Evolutionary conservation across 306 rosid species (phyloP).

Genomic region (Elaeagnus macrophylla): DNA sequence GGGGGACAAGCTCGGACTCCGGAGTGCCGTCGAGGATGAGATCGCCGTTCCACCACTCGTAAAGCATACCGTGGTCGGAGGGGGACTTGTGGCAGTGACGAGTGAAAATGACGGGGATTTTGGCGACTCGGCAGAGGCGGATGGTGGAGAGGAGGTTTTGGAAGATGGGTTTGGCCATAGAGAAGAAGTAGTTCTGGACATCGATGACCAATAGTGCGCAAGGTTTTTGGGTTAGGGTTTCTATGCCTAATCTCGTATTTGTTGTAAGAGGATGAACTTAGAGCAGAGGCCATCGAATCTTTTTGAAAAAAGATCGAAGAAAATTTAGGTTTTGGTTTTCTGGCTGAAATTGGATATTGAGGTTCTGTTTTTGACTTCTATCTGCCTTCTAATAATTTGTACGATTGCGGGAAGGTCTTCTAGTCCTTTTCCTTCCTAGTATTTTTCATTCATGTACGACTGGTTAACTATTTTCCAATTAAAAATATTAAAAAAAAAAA

Average conservation of each 20-base stretch:
- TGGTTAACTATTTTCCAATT: too few species aligned
- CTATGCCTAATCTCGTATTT: slow-evolving; percentile 44
- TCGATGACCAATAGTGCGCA: slow-evolving; percentile 57
- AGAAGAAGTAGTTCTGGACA: slow-evolving; percentile 48
- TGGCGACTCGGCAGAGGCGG: slow-evolving; percentile 44
- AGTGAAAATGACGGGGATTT: slow-evolving; percentile 61
- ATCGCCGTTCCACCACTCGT: slow-evolving; percentile 67
- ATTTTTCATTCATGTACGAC: too few species aligned
- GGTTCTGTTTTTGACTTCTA: too few species aligned
- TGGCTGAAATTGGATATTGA: too few species aligned
- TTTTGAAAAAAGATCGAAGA: too few species aligned
- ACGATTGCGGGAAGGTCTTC: too few species aligned
- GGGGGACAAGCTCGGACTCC: slow-evolving; percentile 37
- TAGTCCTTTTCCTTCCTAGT: too few species aligned
- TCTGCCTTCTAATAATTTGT: too few species aligned
- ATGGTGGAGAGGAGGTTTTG: slow-evolving; percentile 48
- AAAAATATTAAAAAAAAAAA: too few species aligned
- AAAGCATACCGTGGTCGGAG: slow-evolving; percentile 38
- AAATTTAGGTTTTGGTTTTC: too few species aligned
- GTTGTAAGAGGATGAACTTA: slow-evolving; percentile 15
- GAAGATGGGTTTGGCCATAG: slow-evolving; percentile 46
- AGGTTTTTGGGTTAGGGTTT: slow-evolving; percentile 41
- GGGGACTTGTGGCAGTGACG: slow-evolving; percentile 56
- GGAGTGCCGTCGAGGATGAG: slow-evolving; percentile 44
- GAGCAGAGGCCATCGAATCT: too few species aligned